These are phyloP conservation scores for Rosa persica DNA, from an alignment of 306 rosid species.

Conservation along the genomic window DNA sequence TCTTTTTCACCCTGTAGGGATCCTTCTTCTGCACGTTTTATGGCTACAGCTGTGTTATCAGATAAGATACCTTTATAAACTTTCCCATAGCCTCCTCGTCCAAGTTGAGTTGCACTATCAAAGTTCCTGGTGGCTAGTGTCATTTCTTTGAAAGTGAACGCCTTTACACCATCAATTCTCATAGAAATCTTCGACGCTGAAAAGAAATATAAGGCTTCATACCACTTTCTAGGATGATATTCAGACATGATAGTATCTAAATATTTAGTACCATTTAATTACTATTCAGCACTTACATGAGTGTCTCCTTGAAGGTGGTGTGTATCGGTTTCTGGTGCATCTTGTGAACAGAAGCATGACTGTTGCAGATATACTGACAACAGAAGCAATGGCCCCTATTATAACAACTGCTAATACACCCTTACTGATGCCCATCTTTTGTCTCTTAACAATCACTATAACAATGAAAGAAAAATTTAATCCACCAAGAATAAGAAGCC, in stretches of 20 bases:
- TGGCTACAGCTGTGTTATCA: constrained; percentile 61
- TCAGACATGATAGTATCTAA: constrained; percentile 11
- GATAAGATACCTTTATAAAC: constrained; percentile 78
- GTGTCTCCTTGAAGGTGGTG: constrained; percentile 47
- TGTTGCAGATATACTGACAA: constrained; percentile 42
- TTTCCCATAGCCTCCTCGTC: constrained; percentile 96
- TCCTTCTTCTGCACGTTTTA: constrained; percentile 84
- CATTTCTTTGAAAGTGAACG: constrained; percentile 72
- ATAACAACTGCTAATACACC: constrained; percentile 44
- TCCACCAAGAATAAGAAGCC: constrained; percentile 25
- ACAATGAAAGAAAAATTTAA: constrained; percentile 13
- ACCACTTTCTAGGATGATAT: constrained; percentile 18
- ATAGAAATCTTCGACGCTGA: constrained; percentile 62
- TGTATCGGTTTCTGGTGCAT: constrained; percentile 28
- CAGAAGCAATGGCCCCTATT: constrained; percentile 47
- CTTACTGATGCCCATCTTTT: constrained; percentile 24
- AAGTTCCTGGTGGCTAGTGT: constrained; percentile 64
- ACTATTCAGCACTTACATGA: constrained; percentile 45
- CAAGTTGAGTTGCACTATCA: constrained; percentile 55
- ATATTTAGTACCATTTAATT: constrained; percentile 1
- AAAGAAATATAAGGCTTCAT: constrained; percentile 13
- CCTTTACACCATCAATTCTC: constrained; percentile 75
- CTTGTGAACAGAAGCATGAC: constrained; percentile 44
- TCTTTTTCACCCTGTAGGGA: constrained; percentile 91
- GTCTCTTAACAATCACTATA: constrained; percentile 31